A percentile compares a stretch with the other conserved stretches of the same genome.
These are phyloP conservation scores for Suhomyces taliae DNA, from an alignment of 1,139 yeast species.

Conservation along the genomic window DNA sequence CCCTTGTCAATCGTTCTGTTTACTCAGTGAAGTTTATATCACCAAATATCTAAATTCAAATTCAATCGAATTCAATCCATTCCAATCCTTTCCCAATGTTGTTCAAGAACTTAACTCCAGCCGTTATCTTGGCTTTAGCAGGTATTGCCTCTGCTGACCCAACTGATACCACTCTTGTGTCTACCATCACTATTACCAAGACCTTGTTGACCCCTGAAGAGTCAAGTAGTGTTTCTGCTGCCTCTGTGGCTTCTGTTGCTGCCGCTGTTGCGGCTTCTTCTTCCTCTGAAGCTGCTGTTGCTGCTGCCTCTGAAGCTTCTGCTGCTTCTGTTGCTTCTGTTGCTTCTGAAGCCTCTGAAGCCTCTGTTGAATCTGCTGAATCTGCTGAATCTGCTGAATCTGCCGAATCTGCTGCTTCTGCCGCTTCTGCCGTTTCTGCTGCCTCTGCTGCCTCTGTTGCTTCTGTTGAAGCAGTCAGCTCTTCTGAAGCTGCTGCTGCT, in stretches of 20 bases:
- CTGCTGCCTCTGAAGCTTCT: constrained; percentile 14
- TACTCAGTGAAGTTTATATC: no score
- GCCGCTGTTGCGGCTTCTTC: constrained; percentile 19
- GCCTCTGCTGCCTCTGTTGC: constrained; percentile 19
- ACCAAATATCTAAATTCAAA: no score
- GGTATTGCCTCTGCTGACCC: constrained; percentile 32
- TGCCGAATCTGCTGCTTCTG: constrained; percentile 18
- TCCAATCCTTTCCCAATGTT: constrained; percentile 23
- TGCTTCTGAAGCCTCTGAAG: constrained; percentile 12
- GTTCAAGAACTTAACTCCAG: constrained; percentile 26
- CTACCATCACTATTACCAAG: constrained; percentile 44
- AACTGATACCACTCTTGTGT: constrained; percentile 42
- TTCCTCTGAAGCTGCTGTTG: constrained; percentile 15
- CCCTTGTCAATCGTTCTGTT: background rate
- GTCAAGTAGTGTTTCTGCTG: constrained; percentile 28
- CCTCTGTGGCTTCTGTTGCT: constrained; percentile 16
- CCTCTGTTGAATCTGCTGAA: constrained; percentile 17
- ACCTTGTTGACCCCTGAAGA: constrained; percentile 46
- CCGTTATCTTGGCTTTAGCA: constrained; percentile 27
- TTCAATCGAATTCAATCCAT: background rate
- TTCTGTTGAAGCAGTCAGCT: constrained; percentile 4
- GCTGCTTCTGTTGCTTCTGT: constrained; percentile 18
- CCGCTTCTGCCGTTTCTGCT: constrained; percentile 15
- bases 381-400: constrained; percentile 16
- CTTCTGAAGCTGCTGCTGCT: constrained; percentile 16